phyloP scores from a whole-genome alignment of 805 yeast genomes.

The Metschnikowia colocasiae region DNA sequence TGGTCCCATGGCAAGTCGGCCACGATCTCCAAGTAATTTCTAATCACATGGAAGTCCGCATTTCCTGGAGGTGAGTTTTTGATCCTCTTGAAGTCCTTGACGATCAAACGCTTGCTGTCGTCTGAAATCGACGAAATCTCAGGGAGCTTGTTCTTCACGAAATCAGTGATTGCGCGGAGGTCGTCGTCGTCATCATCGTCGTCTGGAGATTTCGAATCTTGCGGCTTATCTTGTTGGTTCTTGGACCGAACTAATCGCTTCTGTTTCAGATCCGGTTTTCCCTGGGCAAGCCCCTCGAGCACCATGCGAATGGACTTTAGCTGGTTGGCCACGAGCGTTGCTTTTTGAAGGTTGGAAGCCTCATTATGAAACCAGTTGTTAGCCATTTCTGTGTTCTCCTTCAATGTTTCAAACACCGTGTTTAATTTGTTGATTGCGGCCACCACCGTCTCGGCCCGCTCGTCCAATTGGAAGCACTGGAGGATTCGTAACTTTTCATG shows the following conservation, averaged over 20 bases:
- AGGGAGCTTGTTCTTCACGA: constrained; percentile 37
- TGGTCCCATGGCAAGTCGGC: constrained; percentile 62
- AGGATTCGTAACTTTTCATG: constrained; percentile 41
- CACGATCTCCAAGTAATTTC: constrained; percentile 62
- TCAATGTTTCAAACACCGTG: constrained; percentile 35
- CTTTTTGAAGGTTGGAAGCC: constrained; percentile 50
- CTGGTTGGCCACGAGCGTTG: constrained; percentile 53
- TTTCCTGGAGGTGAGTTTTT: constrained; percentile 47
- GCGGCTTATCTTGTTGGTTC: neutral
- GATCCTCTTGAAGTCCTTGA: constrained; percentile 53
- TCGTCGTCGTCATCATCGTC: constrained; percentile 47
- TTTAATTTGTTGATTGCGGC: constrained; percentile 33
- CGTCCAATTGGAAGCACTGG: constrained; percentile 25
- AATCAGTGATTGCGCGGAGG: constrained; percentile 33
- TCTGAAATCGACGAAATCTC: constrained; percentile 29
- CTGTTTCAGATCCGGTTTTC: neutral
- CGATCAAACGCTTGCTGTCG: constrained; percentile 39
- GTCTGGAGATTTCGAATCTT: constrained; percentile 5
- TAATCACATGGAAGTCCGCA: constrained; percentile 60
- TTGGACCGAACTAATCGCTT: constrained; percentile 9
- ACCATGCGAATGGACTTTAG: constrained; percentile 48
- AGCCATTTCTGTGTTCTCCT: constrained; percentile 30
- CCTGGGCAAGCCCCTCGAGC: constrained; percentile 40
- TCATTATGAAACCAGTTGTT: constrained; percentile 47
- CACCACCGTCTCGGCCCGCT: constrained; percentile 32